A percentile compares a stretch with the other conserved stretches of the same genome.
Conservation (phyloP, 1,284 basidiomycete genomes). For the Vanrija pseudolonga region DNA sequence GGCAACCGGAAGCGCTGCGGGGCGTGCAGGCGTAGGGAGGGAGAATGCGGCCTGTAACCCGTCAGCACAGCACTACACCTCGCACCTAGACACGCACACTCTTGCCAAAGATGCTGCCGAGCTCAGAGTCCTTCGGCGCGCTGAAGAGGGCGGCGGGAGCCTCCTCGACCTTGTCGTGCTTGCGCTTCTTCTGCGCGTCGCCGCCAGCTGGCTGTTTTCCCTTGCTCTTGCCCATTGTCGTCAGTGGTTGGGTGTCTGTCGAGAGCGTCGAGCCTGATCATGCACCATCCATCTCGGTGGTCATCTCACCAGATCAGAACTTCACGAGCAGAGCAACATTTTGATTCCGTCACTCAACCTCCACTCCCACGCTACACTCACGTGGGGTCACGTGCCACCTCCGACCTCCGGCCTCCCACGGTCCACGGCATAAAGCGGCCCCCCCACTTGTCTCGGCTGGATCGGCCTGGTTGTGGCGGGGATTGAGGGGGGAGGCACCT, state of each 20-base stretch:
- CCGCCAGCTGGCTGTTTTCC: conserved; percentile 9
- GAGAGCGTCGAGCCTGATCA: background rate
- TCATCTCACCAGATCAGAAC: background rate
- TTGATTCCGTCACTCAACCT: background rate
- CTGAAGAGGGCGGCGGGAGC: conserved; percentile 26
- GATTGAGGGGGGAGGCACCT: no score
- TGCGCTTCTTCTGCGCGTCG: conserved; percentile 27
- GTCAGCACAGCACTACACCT: background rate
- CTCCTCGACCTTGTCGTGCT: conserved; percentile 15
- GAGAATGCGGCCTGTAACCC: conserved; percentile 32
- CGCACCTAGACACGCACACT: conserved; percentile 35
- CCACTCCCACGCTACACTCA: no score
- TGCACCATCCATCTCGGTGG: no score
- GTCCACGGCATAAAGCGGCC: no score
- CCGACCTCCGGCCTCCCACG: no score
- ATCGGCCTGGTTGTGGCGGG: no score
- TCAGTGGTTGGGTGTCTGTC: background rate
- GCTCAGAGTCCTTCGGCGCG: conserved; percentile 33
- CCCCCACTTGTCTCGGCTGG: no score
- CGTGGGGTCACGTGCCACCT: no score
- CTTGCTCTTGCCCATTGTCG: conserved; percentile 15
- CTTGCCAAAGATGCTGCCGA: conserved; percentile 49
- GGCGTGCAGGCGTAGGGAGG: conserved; percentile 8
- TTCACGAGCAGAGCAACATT: conserved; percentile 2
- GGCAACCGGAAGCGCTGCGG: conserved; percentile 3